These are phyloP conservation scores for Chrysanthemum makinoi DNA, from an alignment of 129 eudicot genomes.

Conservation along the genomic window DNA sequence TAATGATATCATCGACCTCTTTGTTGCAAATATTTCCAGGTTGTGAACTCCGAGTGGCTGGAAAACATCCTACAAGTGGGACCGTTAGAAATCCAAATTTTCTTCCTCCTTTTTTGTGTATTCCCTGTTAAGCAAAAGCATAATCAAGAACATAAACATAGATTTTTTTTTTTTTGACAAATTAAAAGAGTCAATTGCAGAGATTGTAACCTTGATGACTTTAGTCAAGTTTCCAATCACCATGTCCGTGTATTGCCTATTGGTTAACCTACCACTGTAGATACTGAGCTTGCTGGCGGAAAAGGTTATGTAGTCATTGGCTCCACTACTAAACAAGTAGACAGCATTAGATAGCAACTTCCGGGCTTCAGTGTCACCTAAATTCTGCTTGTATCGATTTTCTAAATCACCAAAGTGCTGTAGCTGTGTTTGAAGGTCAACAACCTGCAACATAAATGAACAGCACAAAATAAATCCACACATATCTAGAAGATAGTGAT, in stretches of 20 bases:
- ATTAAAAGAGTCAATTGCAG: background rate
- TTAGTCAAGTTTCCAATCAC: constrained; percentile 43
- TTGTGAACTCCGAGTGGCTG: constrained; percentile 21
- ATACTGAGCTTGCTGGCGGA: background rate
- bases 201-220: constrained; percentile 31
- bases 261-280: constrained; percentile 8
- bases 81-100: constrained; percentile 40
- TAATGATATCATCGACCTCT: constrained; percentile 27
- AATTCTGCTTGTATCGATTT: constrained; percentile 15
- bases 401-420: constrained; percentile 35
- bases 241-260: constrained; percentile 36
- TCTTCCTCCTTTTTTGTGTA: constrained; percentile 49
- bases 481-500: background rate
- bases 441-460: constrained; percentile 34
- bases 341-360: constrained; percentile 36
- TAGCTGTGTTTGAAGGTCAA: constrained; percentile 48
- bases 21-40: constrained; percentile 28
- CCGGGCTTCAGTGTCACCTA: constrained; percentile 27
- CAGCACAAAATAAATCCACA: background rate
- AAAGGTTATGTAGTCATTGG: constrained; percentile 46
- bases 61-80: constrained; percentile 50
- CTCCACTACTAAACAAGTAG: constrained; percentile 55
- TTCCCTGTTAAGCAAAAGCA: constrained; percentile 32
- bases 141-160: background rate
- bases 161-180: background rate